phyloP scores from a whole-genome alignment of 2,329 filamentous ascomycete genomes.

The Alternaria panax region DNA sequence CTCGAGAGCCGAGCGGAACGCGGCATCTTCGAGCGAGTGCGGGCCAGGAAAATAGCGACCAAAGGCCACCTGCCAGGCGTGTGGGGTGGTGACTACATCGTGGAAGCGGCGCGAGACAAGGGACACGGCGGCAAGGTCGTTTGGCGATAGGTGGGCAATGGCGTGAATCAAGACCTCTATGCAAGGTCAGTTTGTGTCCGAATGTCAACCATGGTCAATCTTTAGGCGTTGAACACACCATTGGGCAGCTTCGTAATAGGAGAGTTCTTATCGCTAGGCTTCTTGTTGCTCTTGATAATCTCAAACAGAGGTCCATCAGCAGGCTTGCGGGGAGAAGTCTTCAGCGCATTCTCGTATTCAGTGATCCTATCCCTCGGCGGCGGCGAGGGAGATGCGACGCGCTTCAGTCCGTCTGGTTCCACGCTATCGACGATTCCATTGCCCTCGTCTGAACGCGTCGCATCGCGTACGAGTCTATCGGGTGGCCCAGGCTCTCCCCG shows the following conservation, averaged over 20 bases:
- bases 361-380: conserved; percentile 58
- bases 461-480: conserved; percentile 27
- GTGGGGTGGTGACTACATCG: conserved; percentile 83
- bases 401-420: conserved; percentile 41
- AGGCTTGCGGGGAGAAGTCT: conserved; percentile 49
- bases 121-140: conserved; percentile 81
- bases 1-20: conserved; percentile 55
- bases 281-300: conserved; percentile 58
- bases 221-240: conserved; percentile 63
- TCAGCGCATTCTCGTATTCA: conserved; percentile 62
- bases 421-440: conserved; percentile 17
- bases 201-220: conserved; percentile 1
- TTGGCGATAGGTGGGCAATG: conserved; percentile 85
- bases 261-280: conserved; percentile 54
- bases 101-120: conserved; percentile 90
- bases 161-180: conserved; percentile 91
- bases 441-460: conserved; percentile 29
- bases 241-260: conserved; percentile 75
- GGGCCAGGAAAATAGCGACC: conserved; percentile 87
- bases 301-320: conserved; percentile 59
- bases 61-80: conserved; percentile 94
- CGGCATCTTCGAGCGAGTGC: conserved; percentile 58
- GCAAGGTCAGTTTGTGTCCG: conserved; percentile 15
- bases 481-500: conserved; percentile 34
- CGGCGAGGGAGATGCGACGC: conserved; percentile 29